Evolutionary conservation across 2,329 filamentous ascomycete species (phyloP), one percentile per base, ranked within the genome.

Genomic region (Claviceps maximensis): DNA sequence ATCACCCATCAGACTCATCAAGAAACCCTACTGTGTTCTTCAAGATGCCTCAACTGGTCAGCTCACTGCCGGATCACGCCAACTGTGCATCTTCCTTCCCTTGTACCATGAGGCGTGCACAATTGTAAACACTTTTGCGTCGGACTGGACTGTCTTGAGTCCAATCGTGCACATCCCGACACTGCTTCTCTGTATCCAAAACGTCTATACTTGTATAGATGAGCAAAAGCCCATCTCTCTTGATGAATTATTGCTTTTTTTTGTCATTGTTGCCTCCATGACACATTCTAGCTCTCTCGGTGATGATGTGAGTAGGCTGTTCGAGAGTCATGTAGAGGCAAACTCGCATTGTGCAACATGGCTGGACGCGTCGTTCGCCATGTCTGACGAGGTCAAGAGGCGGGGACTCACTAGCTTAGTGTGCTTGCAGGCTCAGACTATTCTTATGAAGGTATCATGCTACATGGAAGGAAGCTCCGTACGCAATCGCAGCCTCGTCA

Each of bases 1-100:
- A 12, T 51, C 49, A 15, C 53, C 53, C 19, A 54, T 54, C 27
- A 51, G 29, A 54, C 49, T 52, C 13, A 54, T 54, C 40, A 51
- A 48, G n/a, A 51, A 46, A 29, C 49, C 53, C 21, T 54, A 46
- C 23, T 52, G 19, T 31, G 17, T 49, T 29, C 25, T 54, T 2
- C 53, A 52, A 49, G 53, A 54, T 49, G 53, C 21, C 21, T 31
- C 52, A 13, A 21, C 44, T 4, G 27, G n/a, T 3, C 19, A 33
- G 42, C 3, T 27, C 9, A 44, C 12, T n/a, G 17, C 36, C 13
- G 49, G 49, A 2, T 7, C 36, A 23, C 53, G 45, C 27, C 49
- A 52, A 38, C 46, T 49, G 15, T 49, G 49, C 41, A 41, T 54
- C 27, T 36, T 48, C 6, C 49, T 54, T 15, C 53, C 53, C 13